Conservation (phyloP, 306 rosid genomes). For the Prunus padus region DNA sequence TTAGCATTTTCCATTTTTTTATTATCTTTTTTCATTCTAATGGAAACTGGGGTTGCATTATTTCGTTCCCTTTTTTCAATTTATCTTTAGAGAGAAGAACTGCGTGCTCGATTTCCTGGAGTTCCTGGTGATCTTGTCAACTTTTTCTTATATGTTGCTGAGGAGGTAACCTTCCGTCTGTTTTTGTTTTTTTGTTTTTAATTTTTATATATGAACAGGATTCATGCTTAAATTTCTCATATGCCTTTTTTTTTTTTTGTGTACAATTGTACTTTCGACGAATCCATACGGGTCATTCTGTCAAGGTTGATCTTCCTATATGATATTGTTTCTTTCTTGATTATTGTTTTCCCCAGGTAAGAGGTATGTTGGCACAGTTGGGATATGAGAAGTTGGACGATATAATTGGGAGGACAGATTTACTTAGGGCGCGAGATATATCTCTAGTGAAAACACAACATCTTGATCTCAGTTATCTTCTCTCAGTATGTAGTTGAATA, state of each 20-base stretch:
- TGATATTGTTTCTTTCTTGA: not conserved
- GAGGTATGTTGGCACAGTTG: constrained; percentile 92
- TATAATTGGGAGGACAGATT: constrained; percentile 79
- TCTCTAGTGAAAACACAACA: constrained; percentile 95
- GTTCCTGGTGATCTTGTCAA: constrained; percentile 99
- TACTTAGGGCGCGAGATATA: constrained; percentile 78
- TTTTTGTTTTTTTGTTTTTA: constrained; percentile 19
- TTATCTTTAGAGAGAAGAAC: constrained; percentile 82
- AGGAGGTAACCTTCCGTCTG: constrained; percentile 64
- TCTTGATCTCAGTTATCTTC: constrained; percentile 70
- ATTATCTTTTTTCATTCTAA: constrained; percentile 20
- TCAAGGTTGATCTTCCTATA: not conserved
- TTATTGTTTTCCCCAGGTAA: constrained; percentile 54
- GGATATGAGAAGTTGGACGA: constrained; percentile 95
- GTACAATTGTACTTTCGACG: not conserved
- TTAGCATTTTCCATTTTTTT: not conserved
- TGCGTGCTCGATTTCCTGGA: constrained; percentile 99
- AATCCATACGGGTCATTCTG: constrained; percentile 1
- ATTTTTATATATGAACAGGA: not conserved
- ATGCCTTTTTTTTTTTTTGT: not conserved
- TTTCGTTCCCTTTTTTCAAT: not conserved
- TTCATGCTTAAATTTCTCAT: constrained; percentile 7
- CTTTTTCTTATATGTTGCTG: constrained; percentile 90
- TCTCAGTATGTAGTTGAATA: constrained; percentile 59
- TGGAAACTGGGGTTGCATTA: constrained; percentile 11